Evolutionary conservation across 176 grass and related monocot genomes (phyloP), one percentile per base, ranked within the genome.

Genomic region (Tillandsia fasciculata): DNA sequence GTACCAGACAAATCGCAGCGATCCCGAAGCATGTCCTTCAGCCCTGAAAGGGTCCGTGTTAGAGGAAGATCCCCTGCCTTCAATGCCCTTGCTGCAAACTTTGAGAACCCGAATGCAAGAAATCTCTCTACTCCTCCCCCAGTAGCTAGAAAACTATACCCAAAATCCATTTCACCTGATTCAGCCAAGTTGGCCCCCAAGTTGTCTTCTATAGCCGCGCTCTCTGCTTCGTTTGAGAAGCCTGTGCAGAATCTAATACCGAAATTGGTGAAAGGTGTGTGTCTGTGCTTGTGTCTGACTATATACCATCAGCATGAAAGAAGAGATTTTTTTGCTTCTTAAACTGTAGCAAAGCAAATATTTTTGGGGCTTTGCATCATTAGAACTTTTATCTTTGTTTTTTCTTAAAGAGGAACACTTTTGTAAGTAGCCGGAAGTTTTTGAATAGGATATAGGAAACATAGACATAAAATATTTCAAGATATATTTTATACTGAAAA

Each of bases 81-180:
- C 68, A 99, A 88, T 79, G 94, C 94, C 57, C 77, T 99, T 68
- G 94, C 94, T 76, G 89, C 94, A 49, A 99, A 85, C 74, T 99
- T 99, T 64, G 94, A 99, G 84, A 93, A 88, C 57, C 75, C 86
- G 56, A 91, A 93, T 74, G 26, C 81, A 10, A 85, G 94, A 26
- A 99, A 99, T 84, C 86, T 99, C 49, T 99, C 94, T 69, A 93
- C 94, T 10, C 94, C 94, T 81, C 94, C 94, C 54, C 88, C 94
- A 23, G 86, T 75, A 47, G 71, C 80, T 11, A 84, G 84, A 64
- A 99, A 99, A 87, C 78, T 73, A 52, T 51, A 54, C 56, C 84
- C 70, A 0, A 99, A 87, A 64, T 83, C 89, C 0, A 22, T 58
- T 24, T 83, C 84, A 28, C 82, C 90, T 67, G 88, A 91, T 57